Conservation (phyloP, 352 stramenopile species). For the Phytophthora fragariaefolia region DNA sequence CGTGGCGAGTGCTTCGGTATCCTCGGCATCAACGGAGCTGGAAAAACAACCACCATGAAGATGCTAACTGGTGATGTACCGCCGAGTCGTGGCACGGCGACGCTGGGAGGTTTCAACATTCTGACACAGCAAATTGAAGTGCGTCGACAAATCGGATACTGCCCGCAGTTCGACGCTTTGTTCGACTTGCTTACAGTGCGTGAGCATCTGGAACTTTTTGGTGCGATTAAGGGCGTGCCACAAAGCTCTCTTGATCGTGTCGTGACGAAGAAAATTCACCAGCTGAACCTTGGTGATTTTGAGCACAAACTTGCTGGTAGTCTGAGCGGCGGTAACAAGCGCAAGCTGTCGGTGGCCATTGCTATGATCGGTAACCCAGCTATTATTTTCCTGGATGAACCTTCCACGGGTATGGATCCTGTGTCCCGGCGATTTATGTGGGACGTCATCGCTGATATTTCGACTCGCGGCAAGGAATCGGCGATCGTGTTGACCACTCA, state of each 20-base stretch:
- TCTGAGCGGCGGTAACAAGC: conserved; percentile 94
- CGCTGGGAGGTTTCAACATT: conserved; percentile 39
- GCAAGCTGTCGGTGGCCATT: conserved; percentile 93
- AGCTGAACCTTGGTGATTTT: conserved; percentile 85
- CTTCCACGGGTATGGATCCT: conserved; percentile 92
- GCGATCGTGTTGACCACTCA: conserved; percentile 88
- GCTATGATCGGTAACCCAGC: conserved; percentile 92
- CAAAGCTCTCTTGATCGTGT: conserved; percentile 72
- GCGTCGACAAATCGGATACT: conserved; percentile 88
- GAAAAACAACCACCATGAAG: conserved; percentile 95
- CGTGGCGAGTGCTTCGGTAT: conserved; percentile 93
- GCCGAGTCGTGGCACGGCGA: conserved; percentile 47
- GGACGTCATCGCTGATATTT: conserved; percentile 77
- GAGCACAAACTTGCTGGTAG: conserved; percentile 75
- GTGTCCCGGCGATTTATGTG: conserved; percentile 64
- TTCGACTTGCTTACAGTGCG: conserved; percentile 85
- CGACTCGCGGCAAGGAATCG: conserved; percentile 57
- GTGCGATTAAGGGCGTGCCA: conserved; percentile 87
- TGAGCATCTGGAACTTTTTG: conserved; percentile 91
- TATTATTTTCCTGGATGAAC: conserved; percentile 92
- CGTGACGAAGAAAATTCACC: conserved; percentile 73
- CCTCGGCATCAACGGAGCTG: conserved; percentile 94
- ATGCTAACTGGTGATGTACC: conserved; percentile 92
- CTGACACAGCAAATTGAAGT: conserved; percentile 66
- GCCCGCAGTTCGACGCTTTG: conserved; percentile 89